Evolutionary conservation across 208 protist genomes (phyloP), one percentile per base, ranked within the genome.

Genomic region (Porcisia deanei): DNA sequence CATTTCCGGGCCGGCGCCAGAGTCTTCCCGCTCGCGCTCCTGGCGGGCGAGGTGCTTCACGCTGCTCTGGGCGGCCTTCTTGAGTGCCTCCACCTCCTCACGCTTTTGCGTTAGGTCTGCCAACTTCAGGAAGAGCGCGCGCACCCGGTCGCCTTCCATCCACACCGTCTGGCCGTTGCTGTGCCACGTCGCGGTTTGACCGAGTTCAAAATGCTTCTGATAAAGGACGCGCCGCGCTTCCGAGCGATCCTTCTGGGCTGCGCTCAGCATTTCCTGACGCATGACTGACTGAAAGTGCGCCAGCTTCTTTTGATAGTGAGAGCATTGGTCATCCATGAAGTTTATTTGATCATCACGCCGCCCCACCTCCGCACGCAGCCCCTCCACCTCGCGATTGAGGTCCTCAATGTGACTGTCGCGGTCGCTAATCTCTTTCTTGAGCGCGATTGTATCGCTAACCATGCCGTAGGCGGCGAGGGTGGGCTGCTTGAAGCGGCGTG

Each of bases 151-250:
- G 22, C 91, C 91, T 74, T 95, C 88, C 47, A 95, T 82, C 91
- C 91, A 95, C 59, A 91, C 85, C 76, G 92, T 88, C 49, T 83
- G 79, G 9, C 85, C 83, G 63, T 81, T 90, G 58, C 74, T 75
- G 45, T 84, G 85, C 82, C 79, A 88, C 67, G 80, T 84, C 37
- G 83, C 83, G 37, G 90, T 85, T 54, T 95, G 91, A n/a, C 91
- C 91, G 34, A 95, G 85, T 73, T 95, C 91, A 69, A 91, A 95
- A 75, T 95, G 91, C 37, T 71, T 58, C 75, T 88, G 79, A 71
- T 91, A 85, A 3, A 90, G 84, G n/a, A 86, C 64, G 12, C 91
- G 84, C 14, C 88, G 86, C 7, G 91, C 91, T 60, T 92, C 85
- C 12, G 77, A 73, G 25, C 81, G 81, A 59, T 73, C 55, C 61